Base-by-base conservation (phyloP, 345 rosid genomes). In the Turnera subulata region DNA sequence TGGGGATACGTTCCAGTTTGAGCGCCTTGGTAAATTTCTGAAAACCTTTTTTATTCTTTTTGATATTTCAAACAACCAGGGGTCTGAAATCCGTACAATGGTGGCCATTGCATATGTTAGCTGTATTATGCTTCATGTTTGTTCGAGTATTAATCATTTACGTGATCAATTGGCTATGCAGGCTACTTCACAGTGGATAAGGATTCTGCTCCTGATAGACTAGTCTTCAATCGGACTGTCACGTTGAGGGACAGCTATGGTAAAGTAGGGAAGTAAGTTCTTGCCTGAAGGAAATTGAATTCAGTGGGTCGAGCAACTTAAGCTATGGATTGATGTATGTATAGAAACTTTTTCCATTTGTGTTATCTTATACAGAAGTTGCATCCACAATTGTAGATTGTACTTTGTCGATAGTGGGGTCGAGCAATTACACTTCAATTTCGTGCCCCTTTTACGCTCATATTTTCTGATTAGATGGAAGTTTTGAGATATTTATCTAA, bases 1-100 rank as follows among this genome's bases (percentile, higher is more conserved):
- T 4, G 90, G 87, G 55, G 90, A 85, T 53, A 74, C 61, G 29
- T 93, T 93, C 72, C 97, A 93, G 68, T 93, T 93, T 38, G 96
- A 93, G 73, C 78, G 97, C 66, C 96, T 89, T 37, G 97, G 99
- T 93, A 84, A 65, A 62, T 62, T 50, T 16, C 14, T 0, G 18
- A 56, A 42, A 13, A 42, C 12, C n/a, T 42, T 42, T 42, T 8
- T 29, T 29, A 29, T 29, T n/a, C n/a, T n/a, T n/a, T n/a, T n/a
- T n/a, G n/a, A n/a, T n/a, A n/a, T n/a, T n/a, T n/a, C n/a, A n/a
- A n/a, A n/a, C n/a, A n/a, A n/a, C n/a, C n/a, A n/a, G n/a, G n/a
- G n/a, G n/a, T n/a, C n/a, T n/a, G n/a, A n/a, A n/a, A n/a, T n/a
- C n/a, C n/a, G n/a, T n/a, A n/a, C n/a, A n/a, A n/a, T n/a, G n/a